Evolutionary conservation across 2,329 filamentous ascomycete genomes (phyloP).

Genomic region (Talaromyces verruculosus): DNA sequence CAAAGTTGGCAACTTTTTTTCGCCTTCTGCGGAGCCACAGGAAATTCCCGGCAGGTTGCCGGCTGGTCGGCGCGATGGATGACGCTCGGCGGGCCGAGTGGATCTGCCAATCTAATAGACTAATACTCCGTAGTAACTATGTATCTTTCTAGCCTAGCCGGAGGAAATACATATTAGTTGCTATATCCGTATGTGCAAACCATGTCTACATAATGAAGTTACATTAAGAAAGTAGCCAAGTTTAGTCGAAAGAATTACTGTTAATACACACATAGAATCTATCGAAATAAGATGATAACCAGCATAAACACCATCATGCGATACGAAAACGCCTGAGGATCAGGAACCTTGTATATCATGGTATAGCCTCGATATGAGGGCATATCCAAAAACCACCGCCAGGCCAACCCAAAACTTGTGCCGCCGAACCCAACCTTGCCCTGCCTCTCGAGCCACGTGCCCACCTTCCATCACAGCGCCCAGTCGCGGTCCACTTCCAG

Average conservation of each 20-base stretch:
- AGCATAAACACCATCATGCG: neutral
- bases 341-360: slow-evolving; percentile 50
- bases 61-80: slow-evolving; percentile 12
- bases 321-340: neutral
- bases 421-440: slow-evolving; percentile 75
- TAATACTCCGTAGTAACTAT: too few species aligned
- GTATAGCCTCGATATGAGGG: slow-evolving; percentile 74
- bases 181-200: neutral
- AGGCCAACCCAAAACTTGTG: slow-evolving; percentile 76
- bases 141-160: neutral
- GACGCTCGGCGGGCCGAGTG: slow-evolving; percentile 13
- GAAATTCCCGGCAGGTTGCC: slow-evolving; percentile 16
- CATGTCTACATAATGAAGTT: neutral
- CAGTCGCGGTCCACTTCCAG: slow-evolving; percentile 54
- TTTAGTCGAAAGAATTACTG: neutral
- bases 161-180: neutral
- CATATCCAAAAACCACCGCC: slow-evolving; percentile 74
- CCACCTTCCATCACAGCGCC: slow-evolving; percentile 74
- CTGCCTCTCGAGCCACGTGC: slow-evolving; percentile 71
- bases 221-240: neutral
- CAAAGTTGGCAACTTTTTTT: slow-evolving; percentile 14
- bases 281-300: neutral
- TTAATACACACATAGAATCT: slow-evolving; percentile 16
- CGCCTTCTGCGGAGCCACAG: slow-evolving; percentile 17
- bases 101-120: neutral